Evolutionary conservation across 2,329 filamentous ascomycete species (phyloP).

Genomic region (Alternaria dauci): DNA sequence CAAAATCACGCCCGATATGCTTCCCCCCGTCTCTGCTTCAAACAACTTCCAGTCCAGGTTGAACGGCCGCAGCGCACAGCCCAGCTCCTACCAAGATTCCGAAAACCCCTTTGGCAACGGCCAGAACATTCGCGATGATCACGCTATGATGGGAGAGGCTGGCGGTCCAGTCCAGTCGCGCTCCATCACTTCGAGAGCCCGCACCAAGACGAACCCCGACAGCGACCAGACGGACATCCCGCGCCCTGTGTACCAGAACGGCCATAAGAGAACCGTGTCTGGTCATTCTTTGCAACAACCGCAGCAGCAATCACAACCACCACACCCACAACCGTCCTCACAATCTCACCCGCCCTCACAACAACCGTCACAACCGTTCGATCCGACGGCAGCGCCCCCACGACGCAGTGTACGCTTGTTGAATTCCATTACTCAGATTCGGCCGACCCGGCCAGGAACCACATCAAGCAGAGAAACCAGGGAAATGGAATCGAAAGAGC

Average conservation of each 20-base stretch:
- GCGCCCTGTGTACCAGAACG: constrained; percentile 54
- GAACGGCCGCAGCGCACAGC: constrained; percentile 53
- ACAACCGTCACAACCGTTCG: constrained; percentile 35
- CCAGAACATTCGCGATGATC: constrained; percentile 53
- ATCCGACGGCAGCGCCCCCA: constrained; percentile 55
- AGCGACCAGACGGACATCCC: constrained; percentile 50
- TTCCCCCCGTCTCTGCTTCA: constrained; percentile 49
- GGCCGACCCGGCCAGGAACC: constrained; percentile 71
- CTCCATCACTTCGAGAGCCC: constrained; percentile 51
- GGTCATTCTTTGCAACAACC: constrained; percentile 68
- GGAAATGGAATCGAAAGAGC: constrained; percentile 65
- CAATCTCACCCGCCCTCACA: constrained; percentile 24
- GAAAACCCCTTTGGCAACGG: constrained; percentile 60
- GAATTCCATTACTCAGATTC: constrained; percentile 62
- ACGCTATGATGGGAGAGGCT: constrained; percentile 53
- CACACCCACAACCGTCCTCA: neutral
- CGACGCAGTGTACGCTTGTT: constrained; percentile 57
- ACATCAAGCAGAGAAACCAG: constrained; percentile 60
- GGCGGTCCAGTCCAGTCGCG: constrained; percentile 49
- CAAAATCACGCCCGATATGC: constrained; percentile 72
- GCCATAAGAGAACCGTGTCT: constrained; percentile 91
- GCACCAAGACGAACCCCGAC: constrained; percentile 52
- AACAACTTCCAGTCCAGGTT: constrained; percentile 53
- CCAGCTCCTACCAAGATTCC: constrained; percentile 44
- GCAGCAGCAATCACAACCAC: constrained; percentile 6